These are phyloP conservation scores for Dactylellina sp. DNA, from an alignment of 2,329 filamentous ascomycete species.

Conservation along the genomic window DNA sequence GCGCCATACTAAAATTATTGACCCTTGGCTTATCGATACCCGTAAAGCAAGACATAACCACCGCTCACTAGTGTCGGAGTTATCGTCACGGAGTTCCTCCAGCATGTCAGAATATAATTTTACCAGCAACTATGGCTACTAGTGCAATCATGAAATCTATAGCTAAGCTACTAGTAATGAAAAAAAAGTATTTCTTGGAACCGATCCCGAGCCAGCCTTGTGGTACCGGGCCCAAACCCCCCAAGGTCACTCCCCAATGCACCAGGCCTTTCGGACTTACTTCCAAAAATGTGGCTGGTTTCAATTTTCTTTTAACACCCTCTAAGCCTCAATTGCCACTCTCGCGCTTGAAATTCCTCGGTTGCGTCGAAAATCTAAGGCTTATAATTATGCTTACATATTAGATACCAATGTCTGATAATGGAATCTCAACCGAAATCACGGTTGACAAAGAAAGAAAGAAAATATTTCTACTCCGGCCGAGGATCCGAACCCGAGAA, in stretches of 20 bases:
- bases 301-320: no score
- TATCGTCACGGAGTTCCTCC: constrained; percentile 3
- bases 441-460: constrained; percentile 1
- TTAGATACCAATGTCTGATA: no score
- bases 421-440: constrained; percentile 15
- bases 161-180: no score
- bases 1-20: not conserved
- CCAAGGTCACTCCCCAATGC: not conserved
- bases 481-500: not conserved
- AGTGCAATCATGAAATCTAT: no score
- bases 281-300: no score
- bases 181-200: no score
- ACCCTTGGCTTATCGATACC: constrained; percentile 11
- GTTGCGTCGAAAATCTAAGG: no score
- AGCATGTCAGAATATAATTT: not conserved
- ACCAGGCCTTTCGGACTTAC: no score
- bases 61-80: not conserved
- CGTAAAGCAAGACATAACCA: constrained; percentile 10
- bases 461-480: constrained; percentile 5
- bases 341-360: no score
- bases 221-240: constrained; percentile 15
- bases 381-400: no score
- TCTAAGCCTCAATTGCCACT: no score
- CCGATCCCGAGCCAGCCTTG: not conserved
- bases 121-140: not conserved